Evolutionary conservation across 2,329 filamentous ascomycete genomes (phyloP).

Genomic region (Cladosporium sp.): DNA sequence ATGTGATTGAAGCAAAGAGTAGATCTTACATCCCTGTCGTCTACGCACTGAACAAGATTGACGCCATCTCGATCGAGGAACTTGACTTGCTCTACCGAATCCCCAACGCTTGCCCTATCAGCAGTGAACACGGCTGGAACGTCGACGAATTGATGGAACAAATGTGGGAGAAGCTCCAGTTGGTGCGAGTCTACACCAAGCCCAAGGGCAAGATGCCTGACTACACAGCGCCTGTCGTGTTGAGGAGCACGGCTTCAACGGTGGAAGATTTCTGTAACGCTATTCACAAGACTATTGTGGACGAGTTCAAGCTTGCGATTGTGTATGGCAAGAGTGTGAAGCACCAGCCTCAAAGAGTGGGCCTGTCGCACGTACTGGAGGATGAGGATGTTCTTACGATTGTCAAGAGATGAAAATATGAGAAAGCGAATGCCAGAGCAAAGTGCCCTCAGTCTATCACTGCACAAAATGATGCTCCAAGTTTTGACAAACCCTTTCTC

Average conservation of each 20-base stretch:
- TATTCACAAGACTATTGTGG: slow-evolving; percentile 93
- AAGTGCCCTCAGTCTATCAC: background rate
- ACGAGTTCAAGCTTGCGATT: slow-evolving; percentile 92
- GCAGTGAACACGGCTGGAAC: slow-evolving; percentile 94
- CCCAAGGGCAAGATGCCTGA: slow-evolving; percentile 94
- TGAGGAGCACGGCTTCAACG: slow-evolving; percentile 78
- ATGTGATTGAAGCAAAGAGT: slow-evolving; percentile 90
- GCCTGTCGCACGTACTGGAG: slow-evolving; percentile 82
- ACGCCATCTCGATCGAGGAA: slow-evolving; percentile 96
- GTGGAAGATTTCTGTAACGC: slow-evolving; percentile 98
- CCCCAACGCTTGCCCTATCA: slow-evolving; percentile 94
- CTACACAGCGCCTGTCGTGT: slow-evolving; percentile 86
- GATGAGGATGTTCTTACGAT: slow-evolving; percentile 83
- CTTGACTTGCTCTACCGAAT: slow-evolving; percentile 94
- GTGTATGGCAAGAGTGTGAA: slow-evolving; percentile 98
- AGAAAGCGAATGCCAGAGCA: background rate
- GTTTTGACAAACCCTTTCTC: background rate
- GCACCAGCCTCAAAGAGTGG: slow-evolving; percentile 96
- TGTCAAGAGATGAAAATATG: slow-evolving; percentile 33
- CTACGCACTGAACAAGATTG: slow-evolving; percentile 98
- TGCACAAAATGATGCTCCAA: background rate
- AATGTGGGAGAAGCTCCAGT: slow-evolving; percentile 97
- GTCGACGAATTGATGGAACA: slow-evolving; percentile 93
- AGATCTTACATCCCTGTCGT: slow-evolving; percentile 98
- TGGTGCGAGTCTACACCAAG: slow-evolving; percentile 95